Percentiles rank a stretch among this genome's conserved stretches.
Evolutionary conservation across 1,139 yeast species (phyloP).

Genomic region (Hemisphaericaspora xylanilytica): DNA sequence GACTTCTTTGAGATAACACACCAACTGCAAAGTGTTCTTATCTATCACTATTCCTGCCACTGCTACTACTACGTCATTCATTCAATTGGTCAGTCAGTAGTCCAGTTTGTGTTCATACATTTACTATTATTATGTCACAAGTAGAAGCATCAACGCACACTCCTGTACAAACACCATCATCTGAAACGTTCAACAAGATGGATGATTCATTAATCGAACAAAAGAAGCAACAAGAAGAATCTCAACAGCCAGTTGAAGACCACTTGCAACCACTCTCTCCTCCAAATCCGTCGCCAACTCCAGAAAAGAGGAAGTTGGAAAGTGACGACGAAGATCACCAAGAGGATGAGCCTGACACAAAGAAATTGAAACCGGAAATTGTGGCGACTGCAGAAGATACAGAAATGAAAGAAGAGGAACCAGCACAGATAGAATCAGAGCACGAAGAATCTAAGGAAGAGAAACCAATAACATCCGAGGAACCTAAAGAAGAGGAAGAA

Average conservation of each 20-base stretch:
- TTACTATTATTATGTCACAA: slow-evolving; percentile 18
- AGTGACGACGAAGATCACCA: slow-evolving; percentile 15
- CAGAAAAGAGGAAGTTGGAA: slow-evolving; percentile 37
- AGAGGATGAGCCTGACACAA: slow-evolving; percentile 17
- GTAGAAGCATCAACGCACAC: slow-evolving; percentile 25
- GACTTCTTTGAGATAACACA: too few relatives aligned
- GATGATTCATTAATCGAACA: slow-evolving; percentile 5
- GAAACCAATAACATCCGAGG: neutral
- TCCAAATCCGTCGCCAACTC: slow-evolving; percentile 46
- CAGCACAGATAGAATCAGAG: slow-evolving; percentile 4
- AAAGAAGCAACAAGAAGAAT: slow-evolving; percentile 2
- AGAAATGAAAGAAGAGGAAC: slow-evolving; percentile 7
- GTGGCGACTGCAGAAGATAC: neutral
- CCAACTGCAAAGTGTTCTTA: too few relatives aligned
- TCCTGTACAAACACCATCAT: slow-evolving; percentile 43
- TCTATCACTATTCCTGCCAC: too few relatives aligned
- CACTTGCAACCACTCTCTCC: slow-evolving; percentile 44
- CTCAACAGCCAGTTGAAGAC: slow-evolving; percentile 9
- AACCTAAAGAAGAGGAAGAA: slow-evolving; percentile 1
- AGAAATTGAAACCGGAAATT: slow-evolving; percentile 22
- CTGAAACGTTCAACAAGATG: slow-evolving; percentile 24
- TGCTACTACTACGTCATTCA: neutral
- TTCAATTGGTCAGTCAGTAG: neutral
- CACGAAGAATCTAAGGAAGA: slow-evolving; percentile 3
- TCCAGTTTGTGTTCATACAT: too few relatives aligned